Evolutionary conservation across 345 rosid species (phyloP).

Genomic region (Microthlaspi erraticum): DNA sequence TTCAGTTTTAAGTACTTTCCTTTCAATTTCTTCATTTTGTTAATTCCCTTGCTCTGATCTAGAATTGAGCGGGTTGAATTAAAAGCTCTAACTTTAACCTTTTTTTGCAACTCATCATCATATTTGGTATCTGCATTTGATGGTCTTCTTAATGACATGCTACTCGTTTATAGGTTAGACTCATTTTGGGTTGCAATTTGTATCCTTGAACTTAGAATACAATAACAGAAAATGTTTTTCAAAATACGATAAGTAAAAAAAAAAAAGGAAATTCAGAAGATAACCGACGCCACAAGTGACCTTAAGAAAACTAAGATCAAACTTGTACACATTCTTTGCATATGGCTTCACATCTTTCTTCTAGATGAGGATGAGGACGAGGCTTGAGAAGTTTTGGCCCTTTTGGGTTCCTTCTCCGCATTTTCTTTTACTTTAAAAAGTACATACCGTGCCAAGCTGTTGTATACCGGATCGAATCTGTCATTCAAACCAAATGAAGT

Average conservation of each 20-base stretch:
- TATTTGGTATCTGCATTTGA: not conserved
- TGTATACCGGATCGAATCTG: not conserved
- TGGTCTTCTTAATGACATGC: not conserved
- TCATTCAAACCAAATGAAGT: not conserved
- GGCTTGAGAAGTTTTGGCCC: not conserved
- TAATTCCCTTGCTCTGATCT: constrained; percentile 4
- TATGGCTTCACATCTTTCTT: no score
- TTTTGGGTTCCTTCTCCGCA: not conserved
- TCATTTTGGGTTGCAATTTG: not conserved
- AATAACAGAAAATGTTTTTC: not conserved
- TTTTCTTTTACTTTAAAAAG: not conserved
- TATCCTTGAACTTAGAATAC: constrained; percentile 3
- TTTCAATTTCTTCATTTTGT: not conserved
- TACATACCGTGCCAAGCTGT: not conserved
- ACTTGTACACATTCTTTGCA: no score
- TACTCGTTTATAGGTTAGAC: no score
- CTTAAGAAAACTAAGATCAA: no score
- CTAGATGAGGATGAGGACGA: not conserved
- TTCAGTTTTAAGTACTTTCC: not conserved
- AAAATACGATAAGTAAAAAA: not conserved
- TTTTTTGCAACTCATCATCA: not conserved
- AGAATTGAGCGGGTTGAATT: not conserved
- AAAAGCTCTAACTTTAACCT: not conserved
- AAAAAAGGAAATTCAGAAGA: no score
- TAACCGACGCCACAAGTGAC: not conserved